phyloP scores from a whole-genome alignment of 2,329 filamentous ascomycete genomes.

The Colletotrichum cordylinicola region DNA sequence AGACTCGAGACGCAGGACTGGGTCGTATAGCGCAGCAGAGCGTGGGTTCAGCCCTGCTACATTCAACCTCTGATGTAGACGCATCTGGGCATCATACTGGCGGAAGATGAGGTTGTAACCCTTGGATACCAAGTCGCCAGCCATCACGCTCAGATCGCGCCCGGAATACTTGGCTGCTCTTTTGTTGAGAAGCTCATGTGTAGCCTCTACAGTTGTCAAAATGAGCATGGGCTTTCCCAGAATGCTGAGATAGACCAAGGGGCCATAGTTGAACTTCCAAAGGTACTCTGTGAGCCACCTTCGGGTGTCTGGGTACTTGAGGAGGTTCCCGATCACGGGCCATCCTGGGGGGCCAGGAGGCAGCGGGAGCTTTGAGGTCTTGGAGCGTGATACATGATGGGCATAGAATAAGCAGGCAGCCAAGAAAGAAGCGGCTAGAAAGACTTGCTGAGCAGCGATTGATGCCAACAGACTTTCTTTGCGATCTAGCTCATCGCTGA shows the following conservation, averaged over 20 bases:
- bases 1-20: neutral
- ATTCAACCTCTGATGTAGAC: neutral
- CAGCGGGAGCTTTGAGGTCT: neutral
- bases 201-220: constrained; percentile 1
- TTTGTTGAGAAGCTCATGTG: constrained; percentile 11
- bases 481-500: neutral
- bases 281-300: neutral
- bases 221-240: neutral
- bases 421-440: neutral
- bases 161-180: neutral
- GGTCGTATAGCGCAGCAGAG: neutral
- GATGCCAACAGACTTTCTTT: neutral
- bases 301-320: neutral
- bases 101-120: constrained; percentile 3
- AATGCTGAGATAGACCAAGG: neutral
- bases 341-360: neutral
- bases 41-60: neutral
- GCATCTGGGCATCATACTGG: neutral
- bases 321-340: neutral
- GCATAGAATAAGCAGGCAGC: neutral
- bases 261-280: neutral
- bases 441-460: neutral
- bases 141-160: neutral
- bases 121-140: neutral
- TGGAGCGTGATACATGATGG: neutral